phyloP scores from a whole-genome alignment of 176 grass and related monocot genomes.

The Typha latifolia region DNA sequence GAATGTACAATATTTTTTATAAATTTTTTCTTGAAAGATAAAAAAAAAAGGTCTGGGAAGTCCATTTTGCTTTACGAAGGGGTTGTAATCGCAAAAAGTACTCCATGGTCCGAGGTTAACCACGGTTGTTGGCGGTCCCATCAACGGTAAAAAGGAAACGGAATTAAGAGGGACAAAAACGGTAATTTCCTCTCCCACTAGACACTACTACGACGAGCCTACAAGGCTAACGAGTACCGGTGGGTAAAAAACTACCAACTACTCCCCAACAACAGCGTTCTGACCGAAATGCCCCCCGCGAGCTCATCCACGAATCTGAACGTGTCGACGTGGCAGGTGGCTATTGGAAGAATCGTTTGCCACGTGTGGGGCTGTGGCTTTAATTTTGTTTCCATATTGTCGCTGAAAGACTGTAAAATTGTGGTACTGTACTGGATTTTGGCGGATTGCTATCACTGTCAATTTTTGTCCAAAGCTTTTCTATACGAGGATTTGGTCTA shows the following conservation, averaged over 20 bases:
- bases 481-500: no score
- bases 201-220: no score
- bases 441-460: no score
- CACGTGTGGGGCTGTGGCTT: not conserved
- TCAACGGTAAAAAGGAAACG: constrained; percentile 1
- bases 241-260: not conserved
- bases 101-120: no score
- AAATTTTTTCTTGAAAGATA: no score
- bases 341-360: not conserved
- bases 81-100: no score
- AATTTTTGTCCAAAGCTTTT: no score
- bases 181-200: not conserved
- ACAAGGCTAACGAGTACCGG: not conserved
- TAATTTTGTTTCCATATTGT: not conserved
- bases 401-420: not conserved
- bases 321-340: not conserved
- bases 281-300: not conserved
- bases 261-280: not conserved
- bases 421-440: no score
- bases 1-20: no score
- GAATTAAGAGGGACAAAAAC: not conserved
- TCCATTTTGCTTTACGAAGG: no score
- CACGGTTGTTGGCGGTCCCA: constrained; percentile 2
- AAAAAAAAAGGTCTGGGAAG: no score
- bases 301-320: not conserved